A percentile compares a stretch with the other conserved stretches of the same genome.
Evolutionary conservation across 768 basidiomycete species (phyloP).

Genomic region (Mycena rebaudengoi): DNA sequence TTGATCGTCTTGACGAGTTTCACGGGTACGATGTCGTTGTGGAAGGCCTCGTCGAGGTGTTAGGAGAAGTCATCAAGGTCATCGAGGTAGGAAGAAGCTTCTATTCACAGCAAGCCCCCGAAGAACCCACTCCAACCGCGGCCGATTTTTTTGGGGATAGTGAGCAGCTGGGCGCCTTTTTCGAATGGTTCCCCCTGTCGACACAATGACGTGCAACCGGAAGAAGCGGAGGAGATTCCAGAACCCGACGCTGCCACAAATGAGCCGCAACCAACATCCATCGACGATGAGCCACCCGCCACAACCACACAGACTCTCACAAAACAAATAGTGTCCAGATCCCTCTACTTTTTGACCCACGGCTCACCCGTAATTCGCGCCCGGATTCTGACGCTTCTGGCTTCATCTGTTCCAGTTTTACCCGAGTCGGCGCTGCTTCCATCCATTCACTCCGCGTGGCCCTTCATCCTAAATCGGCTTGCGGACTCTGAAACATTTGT

Average conservation of each 20-base stretch:
- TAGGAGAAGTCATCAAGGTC: conserved; percentile 85
- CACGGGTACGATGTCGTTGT: conserved; percentile 92
- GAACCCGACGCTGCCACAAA: background rate
- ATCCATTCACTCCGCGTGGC: conserved; percentile 90
- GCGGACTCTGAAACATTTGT: conserved; percentile 80
- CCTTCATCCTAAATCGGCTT: conserved; percentile 89
- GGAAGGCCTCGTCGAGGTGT: conserved; percentile 86
- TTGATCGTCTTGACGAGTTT: conserved; percentile 94
- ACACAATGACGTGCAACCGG: conserved; percentile 37
- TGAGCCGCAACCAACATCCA: conserved; percentile 36
- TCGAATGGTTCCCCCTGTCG: conserved; percentile 72
- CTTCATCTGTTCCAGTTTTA: conserved; percentile 76
- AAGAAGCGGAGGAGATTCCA: conserved; percentile 49
- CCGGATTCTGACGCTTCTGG: conserved; percentile 79
- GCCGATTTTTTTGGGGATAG: conserved; percentile 33
- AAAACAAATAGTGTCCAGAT: conserved; percentile 86
- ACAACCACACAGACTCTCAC: conserved; percentile 81
- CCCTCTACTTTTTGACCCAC: conserved; percentile 92
- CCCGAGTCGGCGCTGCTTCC: conserved; percentile 82
- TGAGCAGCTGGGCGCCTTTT: conserved; percentile 58
- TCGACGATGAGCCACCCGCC: conserved; percentile 59
- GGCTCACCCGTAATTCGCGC: conserved; percentile 86
- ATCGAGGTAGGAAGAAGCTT: conserved; percentile 66
- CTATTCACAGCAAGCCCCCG: conserved; percentile 26
- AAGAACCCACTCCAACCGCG: conserved; percentile 29